Evolutionary conservation across 345 rosid species (phyloP), one percentile per base, ranked within the genome.

Genomic region (Linum tenue): DNA sequence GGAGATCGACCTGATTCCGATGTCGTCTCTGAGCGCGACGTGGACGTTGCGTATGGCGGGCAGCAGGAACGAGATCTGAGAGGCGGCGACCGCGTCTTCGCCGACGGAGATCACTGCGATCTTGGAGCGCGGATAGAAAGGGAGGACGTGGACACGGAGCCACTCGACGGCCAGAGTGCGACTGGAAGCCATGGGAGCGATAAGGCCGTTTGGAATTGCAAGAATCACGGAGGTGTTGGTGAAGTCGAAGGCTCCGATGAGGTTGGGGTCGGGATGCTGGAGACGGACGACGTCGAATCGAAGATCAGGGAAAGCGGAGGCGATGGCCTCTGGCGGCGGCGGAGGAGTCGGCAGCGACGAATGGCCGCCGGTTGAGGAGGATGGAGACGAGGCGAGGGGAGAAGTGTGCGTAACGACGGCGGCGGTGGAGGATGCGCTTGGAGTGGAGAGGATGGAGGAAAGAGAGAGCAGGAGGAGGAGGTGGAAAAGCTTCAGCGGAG

Each of bases 101-200:
- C 98, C 98, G 62, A 92, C 90, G 35, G 97, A 89, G 70, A 92
- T 86, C 12, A 91, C 65, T 0, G 92, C 69, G 76, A 92, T 86
- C 67, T 73, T 83, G 42, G 91, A 76, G 17, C 97, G 92, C 2
- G 95, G 98, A 67, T 86, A 80, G 70, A 82, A 92, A 0, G 97
- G 98, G 37, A 92, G 82, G 36, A 92, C 94, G 63, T 86, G 91
- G 42, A 72, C 72, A 73, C 80, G 85, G 14, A 88, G 77, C 97
- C 98, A 89, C 0, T 80, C 79, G 65, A 79, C 74, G 15, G 98
- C 97, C 38, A 73, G 67, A 0, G 98, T 78, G 58, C 90, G 92
- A 64, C 87, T 92, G 42, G 86, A 62, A n/a, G 98, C 92, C 56
- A 89, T 66, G 38, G 86, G 67, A 1, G 86, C 88, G 69, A 89